Evolutionary conservation across 768 basidiomycete genomes (phyloP).

Genomic region (Tylopilus plumbeoviolaceoides): DNA sequence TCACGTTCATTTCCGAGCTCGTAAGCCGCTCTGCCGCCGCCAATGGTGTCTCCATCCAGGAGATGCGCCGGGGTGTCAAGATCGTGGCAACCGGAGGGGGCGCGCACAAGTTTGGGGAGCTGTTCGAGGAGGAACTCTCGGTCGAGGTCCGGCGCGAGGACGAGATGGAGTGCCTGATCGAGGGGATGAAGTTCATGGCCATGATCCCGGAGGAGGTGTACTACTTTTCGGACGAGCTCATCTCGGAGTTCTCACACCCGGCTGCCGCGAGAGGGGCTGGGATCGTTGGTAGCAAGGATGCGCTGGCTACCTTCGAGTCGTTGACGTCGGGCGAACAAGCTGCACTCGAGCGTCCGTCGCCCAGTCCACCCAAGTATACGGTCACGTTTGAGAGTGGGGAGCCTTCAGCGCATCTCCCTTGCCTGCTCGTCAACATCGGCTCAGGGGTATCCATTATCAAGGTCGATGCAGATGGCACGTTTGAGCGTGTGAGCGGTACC

Average conservation of each 20-base stretch:
- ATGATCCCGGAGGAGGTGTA: conserved; percentile 97
- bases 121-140: conserved; percentile 66
- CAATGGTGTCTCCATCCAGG: conserved; percentile 82
- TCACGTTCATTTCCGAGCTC: conserved; percentile 81
- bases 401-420: conserved; percentile 89
- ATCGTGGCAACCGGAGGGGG: conserved; percentile 99
- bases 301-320: background rate
- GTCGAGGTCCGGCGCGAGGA: conserved; percentile 91
- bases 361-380: conserved; percentile 83
- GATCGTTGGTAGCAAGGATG: background rate
- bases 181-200: conserved; percentile 93
- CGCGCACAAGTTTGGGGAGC: conserved; percentile 89
- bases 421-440: conserved; percentile 96
- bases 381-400: conserved; percentile 79
- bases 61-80: conserved; percentile 91
- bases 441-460: conserved; percentile 97
- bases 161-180: conserved; percentile 98
- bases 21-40: conserved; percentile 81
- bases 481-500: conserved; percentile 95
- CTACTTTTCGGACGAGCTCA: conserved; percentile 97
- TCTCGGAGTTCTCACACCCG: conserved; percentile 56
- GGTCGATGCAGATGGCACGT: conserved; percentile 91
- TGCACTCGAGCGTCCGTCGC: conserved; percentile 77
- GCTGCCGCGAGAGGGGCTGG: conserved; percentile 9
- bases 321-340: conserved; percentile 9